phyloP scores from a whole-genome alignment of 257 asterid species.

The Sherardia arvensis region DNA sequence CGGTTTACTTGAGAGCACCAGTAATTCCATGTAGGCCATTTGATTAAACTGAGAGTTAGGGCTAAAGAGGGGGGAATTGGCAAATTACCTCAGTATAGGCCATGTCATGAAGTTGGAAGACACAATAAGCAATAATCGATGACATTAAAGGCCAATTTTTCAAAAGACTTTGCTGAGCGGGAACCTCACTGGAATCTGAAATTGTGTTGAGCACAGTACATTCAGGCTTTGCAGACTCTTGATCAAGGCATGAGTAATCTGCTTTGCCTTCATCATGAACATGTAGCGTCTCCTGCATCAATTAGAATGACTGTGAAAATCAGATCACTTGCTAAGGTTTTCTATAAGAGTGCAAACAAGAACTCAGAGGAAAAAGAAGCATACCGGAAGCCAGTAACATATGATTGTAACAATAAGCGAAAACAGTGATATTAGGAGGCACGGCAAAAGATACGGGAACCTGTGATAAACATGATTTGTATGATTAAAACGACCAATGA shows the following conservation, averaged over 20 bases:
- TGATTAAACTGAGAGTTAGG: not conserved
- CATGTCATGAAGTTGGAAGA: constrained; percentile 79
- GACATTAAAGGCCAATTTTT: constrained; percentile 88
- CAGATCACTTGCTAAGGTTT: not conserved
- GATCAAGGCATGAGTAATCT: not conserved
- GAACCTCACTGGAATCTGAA: constrained; percentile 5
- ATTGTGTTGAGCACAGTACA: constrained; percentile 22
- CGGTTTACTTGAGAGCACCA: not conserved
- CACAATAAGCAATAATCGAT: constrained; percentile 54
- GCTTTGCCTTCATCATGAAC: constrained; percentile 14
- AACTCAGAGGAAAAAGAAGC: constrained; percentile 10
- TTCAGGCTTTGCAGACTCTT: constrained; percentile 16
- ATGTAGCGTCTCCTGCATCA: constrained; percentile 64
- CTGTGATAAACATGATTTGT: constrained; percentile 24
- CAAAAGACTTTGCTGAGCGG: constrained; percentile 33
- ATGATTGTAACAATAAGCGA: constrained; percentile 34
- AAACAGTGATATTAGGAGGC: constrained; percentile 46
- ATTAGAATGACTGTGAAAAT: constrained; percentile 6
- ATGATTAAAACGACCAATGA: not conserved
- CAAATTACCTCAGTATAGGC: constrained; percentile 63
- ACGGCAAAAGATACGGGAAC: constrained; percentile 77
- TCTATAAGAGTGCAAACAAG: not conserved
- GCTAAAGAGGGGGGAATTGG: not conserved
- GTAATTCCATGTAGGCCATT: not conserved
- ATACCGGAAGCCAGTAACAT: constrained; percentile 81